A percentile compares a stretch with the other conserved stretches of the same genome.
phyloP scores from a whole-genome alignment of 352 stramenopile genomes.

The Phytopythium montanum region DNA sequence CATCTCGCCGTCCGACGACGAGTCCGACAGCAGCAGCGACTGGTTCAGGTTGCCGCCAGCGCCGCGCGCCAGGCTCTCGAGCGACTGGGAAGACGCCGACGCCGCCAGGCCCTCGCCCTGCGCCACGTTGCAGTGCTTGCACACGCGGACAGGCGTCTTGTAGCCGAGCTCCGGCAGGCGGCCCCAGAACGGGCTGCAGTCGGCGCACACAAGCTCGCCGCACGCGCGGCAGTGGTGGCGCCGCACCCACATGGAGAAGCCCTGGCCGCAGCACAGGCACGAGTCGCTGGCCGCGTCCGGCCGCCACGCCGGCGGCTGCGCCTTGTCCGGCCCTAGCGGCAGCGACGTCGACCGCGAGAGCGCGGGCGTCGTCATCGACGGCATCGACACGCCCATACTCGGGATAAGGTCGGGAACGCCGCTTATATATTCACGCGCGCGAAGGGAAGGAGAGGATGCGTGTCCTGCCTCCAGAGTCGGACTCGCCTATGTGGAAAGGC shows the following conservation, averaged over 20 bases:
- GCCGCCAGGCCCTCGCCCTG: constrained; percentile 17
- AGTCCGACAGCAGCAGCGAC: constrained; percentile 32
- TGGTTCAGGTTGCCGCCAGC: constrained; percentile 3
- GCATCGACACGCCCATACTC: constrained; percentile 1
- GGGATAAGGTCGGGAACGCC: too few species aligned
- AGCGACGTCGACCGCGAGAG: not conserved
- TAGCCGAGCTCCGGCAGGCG: constrained; percentile 65
- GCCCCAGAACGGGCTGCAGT: constrained; percentile 62
- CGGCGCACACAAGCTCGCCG: constrained; percentile 68
- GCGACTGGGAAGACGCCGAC: constrained; percentile 24
- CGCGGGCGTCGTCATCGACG: not conserved
- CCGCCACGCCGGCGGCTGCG: constrained; percentile 42
- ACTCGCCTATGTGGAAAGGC: too few species aligned
- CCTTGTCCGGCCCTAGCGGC: not conserved
- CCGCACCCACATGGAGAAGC: constrained; percentile 70
- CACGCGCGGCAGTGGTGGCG: constrained; percentile 79
- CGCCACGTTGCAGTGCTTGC: constrained; percentile 52
- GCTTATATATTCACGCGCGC: not conserved
- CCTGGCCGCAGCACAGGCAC: constrained; percentile 60
- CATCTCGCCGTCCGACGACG: constrained; percentile 48
- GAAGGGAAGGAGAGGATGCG: not conserved
- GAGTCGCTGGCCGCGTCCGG: constrained; percentile 68
- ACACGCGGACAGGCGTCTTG: constrained; percentile 66
- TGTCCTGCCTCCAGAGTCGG: too few species aligned
- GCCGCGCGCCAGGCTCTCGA: constrained; percentile 6